These are phyloP conservation scores for Irpex sp. DNA, from an alignment of 1,284 basidiomycete genomes.

Conservation along the genomic window DNA sequence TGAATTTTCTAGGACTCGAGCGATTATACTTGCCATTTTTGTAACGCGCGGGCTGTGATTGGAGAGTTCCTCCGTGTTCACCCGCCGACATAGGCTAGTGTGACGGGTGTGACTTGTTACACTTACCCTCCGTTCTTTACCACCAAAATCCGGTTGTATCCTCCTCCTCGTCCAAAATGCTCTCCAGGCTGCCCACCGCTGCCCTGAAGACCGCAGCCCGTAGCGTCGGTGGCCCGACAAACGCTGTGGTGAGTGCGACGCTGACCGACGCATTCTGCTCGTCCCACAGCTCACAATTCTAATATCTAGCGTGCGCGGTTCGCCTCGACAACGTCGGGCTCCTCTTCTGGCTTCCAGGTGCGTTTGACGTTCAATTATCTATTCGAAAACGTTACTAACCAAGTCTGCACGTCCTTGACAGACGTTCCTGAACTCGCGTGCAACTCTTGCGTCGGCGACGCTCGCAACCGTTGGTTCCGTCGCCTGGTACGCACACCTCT, in stretches of 20 bases:
- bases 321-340: constrained; percentile 55
- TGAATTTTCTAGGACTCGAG: not conserved
- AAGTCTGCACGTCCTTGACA: constrained; percentile 14
- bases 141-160: constrained; percentile 18
- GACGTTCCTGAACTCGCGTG: constrained; percentile 66
- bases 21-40: not conserved
- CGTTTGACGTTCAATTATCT: constrained; percentile 14
- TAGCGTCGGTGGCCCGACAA: constrained; percentile 37
- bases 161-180: constrained; percentile 52
- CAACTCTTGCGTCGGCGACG: constrained; percentile 77
- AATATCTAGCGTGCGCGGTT: constrained; percentile 53
- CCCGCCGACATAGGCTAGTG: constrained; percentile 19
- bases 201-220: constrained; percentile 53
- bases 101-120: constrained; percentile 26
- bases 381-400: not conserved
- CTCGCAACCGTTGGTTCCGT: constrained; percentile 83
- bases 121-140: constrained; percentile 17
- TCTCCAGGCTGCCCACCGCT: constrained; percentile 71
- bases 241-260: constrained; percentile 36
- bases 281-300: constrained; percentile 11
- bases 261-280: constrained; percentile 16
- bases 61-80: constrained; percentile 26
- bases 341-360: constrained; percentile 62
- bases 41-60: constrained; percentile 25
- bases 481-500: constrained; percentile 95